Evolutionary conservation across 495 filamentous ascomycete genomes (phyloP).

Genomic region (Neurospora sp.): DNA sequence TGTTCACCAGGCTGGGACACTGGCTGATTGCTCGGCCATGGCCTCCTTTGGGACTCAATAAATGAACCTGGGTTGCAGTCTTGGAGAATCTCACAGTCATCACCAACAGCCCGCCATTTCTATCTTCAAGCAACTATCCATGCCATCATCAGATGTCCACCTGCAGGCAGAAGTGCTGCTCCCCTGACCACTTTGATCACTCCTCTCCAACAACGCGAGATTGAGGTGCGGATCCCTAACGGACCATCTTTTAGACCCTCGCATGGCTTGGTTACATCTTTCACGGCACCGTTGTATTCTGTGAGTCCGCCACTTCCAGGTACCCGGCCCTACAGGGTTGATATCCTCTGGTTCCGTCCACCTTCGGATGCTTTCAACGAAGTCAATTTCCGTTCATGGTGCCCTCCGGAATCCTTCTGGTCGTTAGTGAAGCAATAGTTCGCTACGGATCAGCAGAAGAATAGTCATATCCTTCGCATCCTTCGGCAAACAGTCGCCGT

Average conservation of each 20-base stretch:
- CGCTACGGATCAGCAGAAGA: not conserved
- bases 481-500: not conserved
- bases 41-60: not conserved
- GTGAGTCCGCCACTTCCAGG: not conserved
- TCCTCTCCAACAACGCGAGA: not conserved
- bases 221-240: not conserved
- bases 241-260: not conserved
- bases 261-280: not conserved
- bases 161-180: not conserved
- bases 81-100: not conserved
- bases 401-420: not conserved
- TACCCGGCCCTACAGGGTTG: not conserved
- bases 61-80: not conserved
- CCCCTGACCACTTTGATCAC: not conserved
- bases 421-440: not conserved
- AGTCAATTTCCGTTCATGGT: not conserved
- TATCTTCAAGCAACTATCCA: not conserved
- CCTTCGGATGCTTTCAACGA: not conserved
- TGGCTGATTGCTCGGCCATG: not conserved
- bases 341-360: not conserved
- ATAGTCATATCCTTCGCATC: not conserved
- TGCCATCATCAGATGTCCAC: not conserved
- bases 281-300: not conserved
- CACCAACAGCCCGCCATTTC: not conserved
- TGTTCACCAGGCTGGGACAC: not conserved